A percentile compares a stretch with the other conserved stretches of the same genome.
phyloP scores from a whole-genome alignment of 371 early-diverging fungal species.

The Massospora cicadina region DNA sequence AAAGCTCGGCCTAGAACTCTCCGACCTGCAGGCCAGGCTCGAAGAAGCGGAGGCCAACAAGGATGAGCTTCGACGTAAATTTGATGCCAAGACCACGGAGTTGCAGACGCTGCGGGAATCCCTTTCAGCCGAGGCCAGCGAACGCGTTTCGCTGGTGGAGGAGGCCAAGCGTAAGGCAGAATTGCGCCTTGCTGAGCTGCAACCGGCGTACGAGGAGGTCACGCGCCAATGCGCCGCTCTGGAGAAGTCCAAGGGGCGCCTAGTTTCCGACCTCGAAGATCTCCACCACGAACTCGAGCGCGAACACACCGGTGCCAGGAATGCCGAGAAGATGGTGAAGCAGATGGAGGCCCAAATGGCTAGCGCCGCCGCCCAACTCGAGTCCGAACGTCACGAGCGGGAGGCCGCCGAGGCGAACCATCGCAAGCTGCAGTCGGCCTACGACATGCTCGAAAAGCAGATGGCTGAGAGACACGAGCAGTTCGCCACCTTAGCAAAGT shows the following conservation, averaged over 20 bases:
- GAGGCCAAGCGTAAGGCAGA: conserved; percentile 36
- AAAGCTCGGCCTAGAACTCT: conserved; percentile 20
- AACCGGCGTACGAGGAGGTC: conserved; percentile 32
- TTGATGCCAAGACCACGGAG: conserved; percentile 37
- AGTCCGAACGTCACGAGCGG: conserved; percentile 45
- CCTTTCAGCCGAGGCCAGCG: conserved; percentile 32
- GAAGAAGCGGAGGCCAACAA: conserved; percentile 44
- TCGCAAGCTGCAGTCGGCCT: conserved; percentile 32
- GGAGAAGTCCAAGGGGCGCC: conserved; percentile 44
- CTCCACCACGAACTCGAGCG: conserved; percentile 45
- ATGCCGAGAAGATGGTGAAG: conserved; percentile 36
- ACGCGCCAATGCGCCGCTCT: conserved; percentile 25
- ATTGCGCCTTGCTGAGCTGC: conserved; percentile 40
- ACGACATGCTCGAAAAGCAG: conserved; percentile 34
- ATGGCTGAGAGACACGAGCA: conserved; percentile 34
- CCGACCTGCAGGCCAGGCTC: conserved; percentile 35
- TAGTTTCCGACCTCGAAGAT: conserved; percentile 52
- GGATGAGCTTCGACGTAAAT: conserved; percentile 30
- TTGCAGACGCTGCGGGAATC: conserved; percentile 45
- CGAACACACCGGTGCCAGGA: conserved; percentile 39
- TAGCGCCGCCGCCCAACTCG: conserved; percentile 26
- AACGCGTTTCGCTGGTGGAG: conserved; percentile 36
- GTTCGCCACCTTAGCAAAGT: conserved; percentile 27
- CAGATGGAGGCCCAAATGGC: conserved; percentile 33
- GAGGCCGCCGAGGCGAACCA: conserved; percentile 34